Base-by-base conservation (phyloP, 345 rosid genomes). In the Mangifera indica region DNA sequence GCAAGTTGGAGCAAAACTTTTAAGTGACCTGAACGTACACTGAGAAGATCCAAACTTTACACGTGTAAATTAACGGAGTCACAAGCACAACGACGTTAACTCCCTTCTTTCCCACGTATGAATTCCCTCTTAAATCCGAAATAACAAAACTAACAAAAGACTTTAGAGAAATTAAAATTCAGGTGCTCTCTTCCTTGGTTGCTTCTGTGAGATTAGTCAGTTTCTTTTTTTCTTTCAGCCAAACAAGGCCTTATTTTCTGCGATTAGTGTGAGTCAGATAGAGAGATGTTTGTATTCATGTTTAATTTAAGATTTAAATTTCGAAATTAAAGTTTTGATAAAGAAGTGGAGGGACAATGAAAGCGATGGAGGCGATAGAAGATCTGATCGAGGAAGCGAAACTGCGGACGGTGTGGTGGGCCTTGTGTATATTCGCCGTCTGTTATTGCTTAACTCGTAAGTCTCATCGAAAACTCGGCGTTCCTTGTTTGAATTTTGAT, bases 341-440 rank as follows among this genome's bases (percentile, higher is more conserved):
- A 14, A n/a, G 21, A 29, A 29, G 32, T 10, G 51, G 4, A 26
- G 55, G 29, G 22, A 51, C 48, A 74, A 82, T 86, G 97, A 91
- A 85, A 88, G 76, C 91, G 71, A 87, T 89, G 91, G 92, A 87
- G 84, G 88, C 87, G 70, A 84, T 96, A 77, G 86, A 89, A 72
- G 99, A 96, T 91, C 98, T 96, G 80, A 84, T 96, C 71, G 97
- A 96, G 71, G 99, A 96, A 70, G 98, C 91, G 20, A 93, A 93
- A 80, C 48, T 84, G 60, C 88, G 99, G 18, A 85, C 91, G 69
- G 89, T 93, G 46, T 89, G 91, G 89, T 96, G 99, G 99, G 84
- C 83, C 14, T 75, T 96, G 15, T 88, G 88, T 65, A 73, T 93
- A 81, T 96, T 91, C 75, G 73, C 83, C 71, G 82, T 91, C 71